phyloP scores from a whole-genome alignment of 352 stramenopile species.

The Globisporangium cederbergense region DNA sequence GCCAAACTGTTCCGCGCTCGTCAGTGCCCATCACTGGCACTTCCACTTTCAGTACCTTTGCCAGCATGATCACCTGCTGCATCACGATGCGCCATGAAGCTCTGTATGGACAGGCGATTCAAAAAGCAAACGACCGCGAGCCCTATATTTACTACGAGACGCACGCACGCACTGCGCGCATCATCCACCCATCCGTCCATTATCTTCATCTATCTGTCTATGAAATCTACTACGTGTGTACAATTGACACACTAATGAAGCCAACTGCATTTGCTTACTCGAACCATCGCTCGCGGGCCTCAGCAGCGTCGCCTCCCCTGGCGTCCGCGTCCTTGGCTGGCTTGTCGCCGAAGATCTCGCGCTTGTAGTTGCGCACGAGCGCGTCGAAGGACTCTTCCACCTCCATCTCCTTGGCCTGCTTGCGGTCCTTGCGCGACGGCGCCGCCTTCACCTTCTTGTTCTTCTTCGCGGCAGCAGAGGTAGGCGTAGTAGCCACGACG shows the following conservation, averaged over 20 bases:
- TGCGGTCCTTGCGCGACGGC: constrained; percentile 70
- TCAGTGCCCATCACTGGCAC: neutral
- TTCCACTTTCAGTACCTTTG: neutral
- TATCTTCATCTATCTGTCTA: constrained; percentile 15
- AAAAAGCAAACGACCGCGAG: neutral
- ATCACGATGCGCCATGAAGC: neutral
- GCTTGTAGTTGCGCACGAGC: constrained; percentile 81
- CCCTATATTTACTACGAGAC: constrained; percentile 17
- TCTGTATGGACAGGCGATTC: neutral
- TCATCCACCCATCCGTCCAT: constrained; percentile 4
- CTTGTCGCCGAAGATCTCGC: constrained; percentile 70
- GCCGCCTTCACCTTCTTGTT: constrained; percentile 29
- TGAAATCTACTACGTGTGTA: constrained; percentile 6
- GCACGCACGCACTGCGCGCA: constrained; percentile 4
- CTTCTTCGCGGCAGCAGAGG: constrained; percentile 9
- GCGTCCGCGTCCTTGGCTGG: neutral
- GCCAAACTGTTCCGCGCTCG: neutral
- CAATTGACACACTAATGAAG: neutral
- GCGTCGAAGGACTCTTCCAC: constrained; percentile 76
- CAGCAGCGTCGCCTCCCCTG: constrained; percentile 14
- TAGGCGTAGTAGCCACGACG: neutral
- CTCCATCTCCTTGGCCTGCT: constrained; percentile 43
- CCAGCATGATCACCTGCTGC: too few species aligned
- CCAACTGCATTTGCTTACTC: constrained; percentile 27
- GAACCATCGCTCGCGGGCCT: constrained; percentile 58